Conservation (phyloP, 352 stramenopile genomes). For the Phytophthora niederhauseri region DNA sequence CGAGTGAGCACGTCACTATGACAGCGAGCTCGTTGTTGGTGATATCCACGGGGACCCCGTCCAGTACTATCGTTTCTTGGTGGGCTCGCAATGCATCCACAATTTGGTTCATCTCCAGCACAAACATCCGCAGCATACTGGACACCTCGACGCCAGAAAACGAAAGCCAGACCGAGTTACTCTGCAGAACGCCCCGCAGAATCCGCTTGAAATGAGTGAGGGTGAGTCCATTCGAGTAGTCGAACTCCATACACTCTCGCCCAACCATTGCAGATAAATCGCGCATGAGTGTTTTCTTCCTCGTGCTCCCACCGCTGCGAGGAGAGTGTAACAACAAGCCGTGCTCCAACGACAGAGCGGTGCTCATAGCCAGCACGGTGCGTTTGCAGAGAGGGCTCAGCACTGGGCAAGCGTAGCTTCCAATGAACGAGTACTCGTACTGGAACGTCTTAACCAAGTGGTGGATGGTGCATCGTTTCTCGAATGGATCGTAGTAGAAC, state of each 20-base stretch:
- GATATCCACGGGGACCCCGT: constrained; percentile 44
- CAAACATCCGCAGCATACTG: constrained; percentile 40
- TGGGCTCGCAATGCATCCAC: constrained; percentile 48
- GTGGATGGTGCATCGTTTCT: constrained; percentile 59
- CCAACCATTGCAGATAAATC: constrained; percentile 57
- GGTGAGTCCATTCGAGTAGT: constrained; percentile 42
- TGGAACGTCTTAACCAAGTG: constrained; percentile 66
- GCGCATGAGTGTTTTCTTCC: constrained; percentile 51
- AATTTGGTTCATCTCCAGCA: constrained; percentile 53
- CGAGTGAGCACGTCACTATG: constrained; percentile 41
- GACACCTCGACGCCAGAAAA: constrained; percentile 49
- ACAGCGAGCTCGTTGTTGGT: constrained; percentile 42
- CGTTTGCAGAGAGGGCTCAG: constrained; percentile 68
- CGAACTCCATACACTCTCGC: constrained; percentile 45
- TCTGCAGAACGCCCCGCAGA: constrained; percentile 47
- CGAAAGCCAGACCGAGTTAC: constrained; percentile 45
- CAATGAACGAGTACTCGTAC: constrained; percentile 69
- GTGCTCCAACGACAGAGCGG: constrained; percentile 57
- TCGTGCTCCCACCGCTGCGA: constrained; percentile 23
- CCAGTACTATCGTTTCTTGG: constrained; percentile 40
- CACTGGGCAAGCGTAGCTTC: constrained; percentile 46
- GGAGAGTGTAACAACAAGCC: constrained; percentile 52
- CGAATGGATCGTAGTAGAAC: constrained; percentile 66
- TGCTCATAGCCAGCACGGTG: constrained; percentile 58
- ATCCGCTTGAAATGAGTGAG: constrained; percentile 47